Percentiles rank a stretch among this genome's conserved stretches.
phyloP scores from a whole-genome alignment of 2,329 filamentous ascomycete species.

The Penicillium sp. region DNA sequence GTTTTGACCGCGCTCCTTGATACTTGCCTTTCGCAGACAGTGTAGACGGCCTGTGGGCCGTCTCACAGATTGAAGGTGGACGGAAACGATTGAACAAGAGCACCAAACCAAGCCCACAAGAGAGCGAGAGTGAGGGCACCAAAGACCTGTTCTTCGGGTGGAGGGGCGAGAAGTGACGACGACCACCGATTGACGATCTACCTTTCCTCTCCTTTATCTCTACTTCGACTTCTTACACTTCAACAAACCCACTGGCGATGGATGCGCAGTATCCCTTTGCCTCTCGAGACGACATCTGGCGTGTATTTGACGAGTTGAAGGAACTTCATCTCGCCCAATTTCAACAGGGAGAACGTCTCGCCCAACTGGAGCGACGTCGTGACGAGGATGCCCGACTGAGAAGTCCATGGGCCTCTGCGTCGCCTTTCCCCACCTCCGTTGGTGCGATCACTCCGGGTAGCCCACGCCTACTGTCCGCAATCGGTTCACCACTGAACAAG shows the following conservation, averaged over 20 bases:
- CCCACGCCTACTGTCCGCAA: constrained; percentile 27
- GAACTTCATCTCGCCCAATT: constrained; percentile 62
- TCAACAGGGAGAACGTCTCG: constrained; percentile 63
- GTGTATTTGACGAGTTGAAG: constrained; percentile 63
- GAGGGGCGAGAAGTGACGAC: neutral
- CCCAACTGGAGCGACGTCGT: constrained; percentile 62
- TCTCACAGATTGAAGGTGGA: constrained; percentile 23
- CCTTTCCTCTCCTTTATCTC: neutral
- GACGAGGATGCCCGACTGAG: constrained; percentile 69
- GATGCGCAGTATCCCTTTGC: constrained; percentile 66
- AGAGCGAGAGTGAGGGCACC: neutral
- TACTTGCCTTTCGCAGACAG: constrained; percentile 11
- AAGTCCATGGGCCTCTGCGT: constrained; percentile 82
- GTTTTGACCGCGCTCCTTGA: constrained; percentile 5
- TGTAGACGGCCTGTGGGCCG: constrained; percentile 30
- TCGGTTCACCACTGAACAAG: constrained; percentile 7
- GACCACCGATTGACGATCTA: neutral
- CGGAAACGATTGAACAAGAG: constrained; percentile 7
- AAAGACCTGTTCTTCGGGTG: neutral
- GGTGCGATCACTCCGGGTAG: constrained; percentile 86
- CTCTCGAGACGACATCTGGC: constrained; percentile 66
- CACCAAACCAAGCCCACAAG: neutral
- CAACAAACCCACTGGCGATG: constrained; percentile 45
- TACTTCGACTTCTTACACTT: neutral
- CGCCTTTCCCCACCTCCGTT: constrained; percentile 84